Conservation (phyloP, 2,329 filamentous ascomycete species). For the Calonectria pauciramosa region DNA sequence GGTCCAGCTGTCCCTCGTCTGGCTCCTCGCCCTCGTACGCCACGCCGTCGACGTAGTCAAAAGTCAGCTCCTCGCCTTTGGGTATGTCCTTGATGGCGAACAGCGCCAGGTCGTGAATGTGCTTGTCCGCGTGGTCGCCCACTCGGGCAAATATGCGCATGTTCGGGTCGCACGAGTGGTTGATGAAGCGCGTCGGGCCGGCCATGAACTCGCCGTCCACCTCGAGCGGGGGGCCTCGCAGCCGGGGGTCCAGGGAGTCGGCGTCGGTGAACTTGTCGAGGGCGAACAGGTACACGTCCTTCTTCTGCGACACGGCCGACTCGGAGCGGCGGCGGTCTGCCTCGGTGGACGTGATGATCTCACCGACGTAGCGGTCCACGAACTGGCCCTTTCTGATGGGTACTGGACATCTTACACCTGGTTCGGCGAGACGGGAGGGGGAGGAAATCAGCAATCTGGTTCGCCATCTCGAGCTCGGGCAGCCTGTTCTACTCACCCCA, state of each 20-base stretch:
- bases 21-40: conserved; percentile 62
- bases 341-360: conserved; percentile 74
- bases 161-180: conserved; percentile 86
- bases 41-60: conserved; percentile 82
- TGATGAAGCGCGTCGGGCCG: conserved; percentile 85
- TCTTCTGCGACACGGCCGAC: conserved; percentile 70
- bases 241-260: conserved; percentile 66
- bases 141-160: conserved; percentile 84
- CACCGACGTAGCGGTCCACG: conserved; percentile 83
- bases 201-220: conserved; percentile 83
- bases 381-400: conserved; percentile 81
- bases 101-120: conserved; percentile 82
- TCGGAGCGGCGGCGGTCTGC: conserved; percentile 74
- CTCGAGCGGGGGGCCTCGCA: conserved; percentile 69
- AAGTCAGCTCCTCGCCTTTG: conserved; percentile 78
- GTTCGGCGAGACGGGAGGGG: neutral
- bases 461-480: no score
- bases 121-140: conserved; percentile 80
- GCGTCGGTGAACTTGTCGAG: conserved; percentile 83
- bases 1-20: conserved; percentile 53
- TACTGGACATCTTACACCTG: conserved; percentile 74
- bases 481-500: conserved; percentile 70
- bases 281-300: conserved; percentile 83
- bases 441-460: neutral
- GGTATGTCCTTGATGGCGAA: conserved; percentile 79